A percentile compares a stretch with the other conserved stretches of the same genome.
Conservation (phyloP, 768 basidiomycete genomes). For the Butyriboletus loyo region DNA sequence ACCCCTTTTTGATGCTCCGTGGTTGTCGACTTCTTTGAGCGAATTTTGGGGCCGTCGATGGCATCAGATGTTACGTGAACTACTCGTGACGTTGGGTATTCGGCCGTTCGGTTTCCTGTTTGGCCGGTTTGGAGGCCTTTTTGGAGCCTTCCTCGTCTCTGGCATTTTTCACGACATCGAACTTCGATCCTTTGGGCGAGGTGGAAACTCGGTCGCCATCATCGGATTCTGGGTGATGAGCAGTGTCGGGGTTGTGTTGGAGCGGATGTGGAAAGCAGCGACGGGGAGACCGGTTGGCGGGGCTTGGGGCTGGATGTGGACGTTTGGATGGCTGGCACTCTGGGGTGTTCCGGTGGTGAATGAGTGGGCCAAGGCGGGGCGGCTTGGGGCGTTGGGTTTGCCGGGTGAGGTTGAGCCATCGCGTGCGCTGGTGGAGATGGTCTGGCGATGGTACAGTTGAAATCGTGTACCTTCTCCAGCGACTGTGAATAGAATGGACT, state of each 20-base stretch:
- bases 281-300: conserved; percentile 48
- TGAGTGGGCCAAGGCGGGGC: conserved; percentile 25
- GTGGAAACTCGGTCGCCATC: conserved; percentile 40
- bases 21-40: conserved; percentile 50
- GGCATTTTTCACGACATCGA: conserved; percentile 56
- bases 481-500: not conserved
- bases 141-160: conserved; percentile 59
- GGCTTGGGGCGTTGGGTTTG: conserved; percentile 5
- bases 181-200: conserved; percentile 50
- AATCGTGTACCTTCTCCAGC: not conserved
- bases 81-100: conserved; percentile 48
- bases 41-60: conserved; percentile 62
- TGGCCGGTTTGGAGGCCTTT: conserved; percentile 46
- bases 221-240: conserved; percentile 55
- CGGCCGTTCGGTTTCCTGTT: conserved; percentile 42
- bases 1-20: conserved; percentile 56
- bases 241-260: conserved; percentile 49
- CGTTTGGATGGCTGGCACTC: conserved; percentile 43
- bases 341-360: conserved; percentile 51
- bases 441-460: not conserved
- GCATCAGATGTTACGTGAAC: conserved; percentile 63
- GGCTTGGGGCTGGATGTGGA: conserved; percentile 50
- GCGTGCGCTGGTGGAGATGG: conserved; percentile 24
- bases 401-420: conserved; percentile 12
- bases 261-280: conserved; percentile 41